Base-by-base conservation (phyloP, 2,329 filamentous ascomycete species). In the Alternaria rosae region DNA sequence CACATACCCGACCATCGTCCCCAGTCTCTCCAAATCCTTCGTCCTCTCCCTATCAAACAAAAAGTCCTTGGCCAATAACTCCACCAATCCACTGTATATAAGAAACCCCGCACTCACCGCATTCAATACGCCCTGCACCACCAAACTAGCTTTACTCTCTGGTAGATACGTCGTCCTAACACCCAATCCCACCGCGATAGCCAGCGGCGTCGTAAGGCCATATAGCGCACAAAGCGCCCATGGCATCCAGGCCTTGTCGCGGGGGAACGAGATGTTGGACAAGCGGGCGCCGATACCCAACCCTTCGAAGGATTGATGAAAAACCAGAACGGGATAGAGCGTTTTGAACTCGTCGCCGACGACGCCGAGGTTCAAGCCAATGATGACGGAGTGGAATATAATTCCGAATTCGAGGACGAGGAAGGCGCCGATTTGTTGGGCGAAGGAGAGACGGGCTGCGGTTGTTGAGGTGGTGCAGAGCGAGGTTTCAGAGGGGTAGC, bases 321-420 rank as follows among this genome's bases (percentile, higher is more conserved):
- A 59, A 1, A 59, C 51, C 3, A 59, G 32, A 3, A 59, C 57
- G 1, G 51, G 43, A 8, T 55, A 56, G 13, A 59, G 57, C 2
- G 57, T 59, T 2, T 43, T 42, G n/a, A 59, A 59, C 1, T 51
- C 47, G 43, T 48, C 10, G n/a, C 42, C 57, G 11, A 59, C 51
- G 15, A 59, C 57, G 11, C 57, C 57, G 5, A 59, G 51, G 32
- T 56, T 59, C 17, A 59, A 10, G 6, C 57, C 51, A 51, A 59
- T 50, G 30, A 59, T 56, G 23, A 55, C 57, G 10, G 57, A 59
- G 32, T 59, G 57, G 15, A 59, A 59, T 2, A 55, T 50, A 4
- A 59, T 59, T 17, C 57, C 57, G 15, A 56, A 43, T 43, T 59
- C 57, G 2, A 59, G 20, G 8, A 59, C 57, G n/a, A 59, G 57